Conservation (phyloP, 2,329 filamentous ascomycete genomes). For the Diplodia seriata region DNA sequence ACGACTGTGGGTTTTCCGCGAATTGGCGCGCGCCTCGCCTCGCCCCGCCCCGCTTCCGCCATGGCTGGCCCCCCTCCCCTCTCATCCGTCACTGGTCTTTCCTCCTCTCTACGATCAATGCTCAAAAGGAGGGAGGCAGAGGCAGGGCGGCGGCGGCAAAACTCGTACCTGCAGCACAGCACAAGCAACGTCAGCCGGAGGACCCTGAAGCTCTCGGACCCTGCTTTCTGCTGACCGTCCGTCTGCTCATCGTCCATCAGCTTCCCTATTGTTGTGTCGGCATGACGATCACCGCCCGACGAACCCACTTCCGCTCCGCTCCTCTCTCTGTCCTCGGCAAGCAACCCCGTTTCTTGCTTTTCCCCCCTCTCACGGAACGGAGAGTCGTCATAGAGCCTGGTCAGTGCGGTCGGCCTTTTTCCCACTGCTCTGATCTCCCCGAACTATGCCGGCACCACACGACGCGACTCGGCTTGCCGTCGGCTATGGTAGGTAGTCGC, state of each 20-base stretch:
- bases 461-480: neutral
- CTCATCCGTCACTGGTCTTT: neutral
- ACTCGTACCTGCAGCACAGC: constrained; percentile 17
- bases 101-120: constrained; percentile 1
- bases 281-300: neutral
- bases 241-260: neutral
- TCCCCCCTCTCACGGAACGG: neutral
- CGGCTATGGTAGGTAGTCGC: neutral
- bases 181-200: constrained; percentile 7
- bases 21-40: constrained; percentile 3
- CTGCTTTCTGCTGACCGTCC: neutral
- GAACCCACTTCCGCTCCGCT: neutral
- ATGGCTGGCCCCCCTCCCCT: neutral
- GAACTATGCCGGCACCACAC: too few relatives aligned
- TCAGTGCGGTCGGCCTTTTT: constrained; percentile 11
- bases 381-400: constrained; percentile 6
- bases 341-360: too few relatives aligned
- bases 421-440: neutral
- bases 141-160: neutral
- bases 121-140: neutral
- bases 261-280: neutral
- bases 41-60: constrained; percentile 22
- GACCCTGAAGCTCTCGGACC: constrained; percentile 23
- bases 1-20: neutral
- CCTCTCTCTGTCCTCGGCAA: neutral